Conservation (phyloP, 805 yeast genomes). For the Kazachstania psychrophila region DNA sequence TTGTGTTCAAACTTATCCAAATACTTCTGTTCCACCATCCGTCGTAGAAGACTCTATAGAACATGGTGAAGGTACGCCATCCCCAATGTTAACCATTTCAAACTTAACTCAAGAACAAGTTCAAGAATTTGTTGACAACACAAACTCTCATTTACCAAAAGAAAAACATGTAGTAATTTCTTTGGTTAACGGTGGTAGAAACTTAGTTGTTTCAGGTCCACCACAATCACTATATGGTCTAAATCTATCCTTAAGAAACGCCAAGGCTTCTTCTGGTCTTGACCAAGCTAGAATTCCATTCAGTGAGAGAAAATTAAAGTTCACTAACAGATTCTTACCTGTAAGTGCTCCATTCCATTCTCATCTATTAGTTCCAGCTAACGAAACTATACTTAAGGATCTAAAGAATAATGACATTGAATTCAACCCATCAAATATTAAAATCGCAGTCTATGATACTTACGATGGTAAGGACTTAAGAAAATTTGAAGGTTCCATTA, state of each 20-base stretch:
- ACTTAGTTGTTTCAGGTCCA: conserved; percentile 93
- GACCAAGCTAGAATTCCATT: conserved; percentile 92
- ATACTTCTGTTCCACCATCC: conserved; percentile 88
- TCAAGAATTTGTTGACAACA: conserved; percentile 65
- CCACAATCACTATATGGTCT: conserved; percentile 97
- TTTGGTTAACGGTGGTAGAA: conserved; percentile 89
- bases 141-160: conserved; percentile 86
- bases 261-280: conserved; percentile 87
- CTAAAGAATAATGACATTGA: conserved; percentile 48
- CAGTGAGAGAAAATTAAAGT: conserved; percentile 88
- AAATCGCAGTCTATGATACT: conserved; percentile 88
- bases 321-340: conserved; percentile 89
- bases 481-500: conserved; percentile 42
- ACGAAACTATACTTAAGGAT: conserved; percentile 56
- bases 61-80: conserved; percentile 91
- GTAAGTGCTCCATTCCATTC: conserved; percentile 97
- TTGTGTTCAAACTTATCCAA: conserved; percentile 82
- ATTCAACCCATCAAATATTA: conserved; percentile 46
- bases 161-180: conserved; percentile 89
- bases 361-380: conserved; percentile 68
- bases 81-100: conserved; percentile 94
- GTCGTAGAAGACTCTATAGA: conserved; percentile 86
- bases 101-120: conserved; percentile 78
- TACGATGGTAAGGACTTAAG: conserved; percentile 75
- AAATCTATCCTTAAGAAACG: conserved; percentile 82